Evolutionary conservation across 495 filamentous ascomycete genomes (phyloP).

Genomic region (Lepraria neglecta): DNA sequence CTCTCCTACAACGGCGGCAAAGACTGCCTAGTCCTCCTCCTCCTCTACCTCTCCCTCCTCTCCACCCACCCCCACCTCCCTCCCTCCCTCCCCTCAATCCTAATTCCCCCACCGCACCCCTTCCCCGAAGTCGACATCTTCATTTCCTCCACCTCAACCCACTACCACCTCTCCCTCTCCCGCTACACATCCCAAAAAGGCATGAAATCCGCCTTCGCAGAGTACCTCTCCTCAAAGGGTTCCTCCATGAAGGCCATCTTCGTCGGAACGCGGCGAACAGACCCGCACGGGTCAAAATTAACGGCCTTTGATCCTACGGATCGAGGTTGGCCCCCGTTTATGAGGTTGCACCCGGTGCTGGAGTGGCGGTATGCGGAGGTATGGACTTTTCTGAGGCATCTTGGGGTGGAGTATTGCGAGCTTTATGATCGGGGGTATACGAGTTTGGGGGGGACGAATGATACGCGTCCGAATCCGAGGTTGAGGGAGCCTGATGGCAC

Average conservation of each 20-base stretch:
- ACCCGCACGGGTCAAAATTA: conserved; percentile 77
- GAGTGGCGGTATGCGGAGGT: conserved; percentile 97
- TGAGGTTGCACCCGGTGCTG: conserved; percentile 89
- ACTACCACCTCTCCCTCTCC: conserved; percentile 70
- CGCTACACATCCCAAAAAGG: conserved; percentile 52
- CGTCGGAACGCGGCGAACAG: conserved; percentile 84
- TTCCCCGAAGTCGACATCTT: conserved; percentile 84
- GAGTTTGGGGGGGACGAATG: conserved; percentile 76
- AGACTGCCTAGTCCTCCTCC: conserved; percentile 90
- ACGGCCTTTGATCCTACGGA: conserved; percentile 82
- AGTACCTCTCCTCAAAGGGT: conserved; percentile 57
- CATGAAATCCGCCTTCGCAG: conserved; percentile 72
- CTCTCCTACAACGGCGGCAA: conserved; percentile 98
- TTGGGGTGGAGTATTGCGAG: conserved; percentile 71
- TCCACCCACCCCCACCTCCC: conserved; percentile 36
- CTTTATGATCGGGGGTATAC: conserved; percentile 86
- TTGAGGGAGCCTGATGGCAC: conserved; percentile 43
- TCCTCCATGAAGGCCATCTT: conserved; percentile 69
- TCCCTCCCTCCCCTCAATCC: conserved; percentile 65
- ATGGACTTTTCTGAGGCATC: conserved; percentile 83
- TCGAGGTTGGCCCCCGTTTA: conserved; percentile 83
- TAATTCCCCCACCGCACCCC: conserved; percentile 73
- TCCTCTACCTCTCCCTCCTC: conserved; percentile 75
- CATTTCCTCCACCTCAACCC: conserved; percentile 52
- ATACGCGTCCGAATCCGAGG: conserved; percentile 84